Percentiles rank a stretch among this genome's conserved stretches.
phyloP scores from a whole-genome alignment of 768 basidiomycete genomes.

The Porphyrellus cyaneotinctus region DNA sequence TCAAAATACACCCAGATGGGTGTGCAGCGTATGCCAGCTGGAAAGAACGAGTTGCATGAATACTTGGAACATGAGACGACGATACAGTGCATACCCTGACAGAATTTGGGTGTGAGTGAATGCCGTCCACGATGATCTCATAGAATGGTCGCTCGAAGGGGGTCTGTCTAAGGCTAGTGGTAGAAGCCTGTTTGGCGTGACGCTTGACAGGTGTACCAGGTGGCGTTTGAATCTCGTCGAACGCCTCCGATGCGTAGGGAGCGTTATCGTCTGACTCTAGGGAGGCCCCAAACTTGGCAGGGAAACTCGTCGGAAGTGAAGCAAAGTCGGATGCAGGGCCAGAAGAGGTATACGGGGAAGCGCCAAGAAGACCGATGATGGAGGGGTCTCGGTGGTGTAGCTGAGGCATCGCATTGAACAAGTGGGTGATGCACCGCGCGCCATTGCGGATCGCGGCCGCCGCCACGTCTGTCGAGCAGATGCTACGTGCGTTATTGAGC shows the following conservation, averaged over 20 bases:
- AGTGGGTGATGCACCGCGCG: constrained; percentile 83
- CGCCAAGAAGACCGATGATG: constrained; percentile 83
- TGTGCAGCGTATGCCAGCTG: constrained; percentile 81
- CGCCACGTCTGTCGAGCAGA: constrained; percentile 71
- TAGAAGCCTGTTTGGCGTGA: constrained; percentile 27
- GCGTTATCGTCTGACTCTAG: constrained; percentile 13
- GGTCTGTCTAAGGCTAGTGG: constrained; percentile 42
- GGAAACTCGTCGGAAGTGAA: constrained; percentile 16
- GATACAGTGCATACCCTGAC: constrained; percentile 58
- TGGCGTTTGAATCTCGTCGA: constrained; percentile 55
- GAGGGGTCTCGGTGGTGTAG: constrained; percentile 88
- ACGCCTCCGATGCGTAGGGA: constrained; percentile 52
- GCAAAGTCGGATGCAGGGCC: constrained; percentile 33
- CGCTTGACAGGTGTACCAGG: constrained; percentile 45
- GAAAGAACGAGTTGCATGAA: background rate
- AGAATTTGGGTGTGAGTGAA: constrained; percentile 88
- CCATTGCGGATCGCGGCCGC: constrained; percentile 67
- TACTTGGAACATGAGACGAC: background rate
- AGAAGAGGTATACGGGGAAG: constrained; percentile 59
- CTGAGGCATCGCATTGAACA: constrained; percentile 93
- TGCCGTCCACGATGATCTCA: constrained; percentile 86
- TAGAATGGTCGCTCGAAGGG: constrained; percentile 73
- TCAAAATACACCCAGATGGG: constrained; percentile 81
- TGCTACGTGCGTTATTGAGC: constrained; percentile 37
- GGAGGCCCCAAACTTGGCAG: constrained; percentile 10